These are phyloP conservation scores for Fabrea salina DNA, from an alignment of 169 alveolate species.

Conservation along the genomic window DNA sequence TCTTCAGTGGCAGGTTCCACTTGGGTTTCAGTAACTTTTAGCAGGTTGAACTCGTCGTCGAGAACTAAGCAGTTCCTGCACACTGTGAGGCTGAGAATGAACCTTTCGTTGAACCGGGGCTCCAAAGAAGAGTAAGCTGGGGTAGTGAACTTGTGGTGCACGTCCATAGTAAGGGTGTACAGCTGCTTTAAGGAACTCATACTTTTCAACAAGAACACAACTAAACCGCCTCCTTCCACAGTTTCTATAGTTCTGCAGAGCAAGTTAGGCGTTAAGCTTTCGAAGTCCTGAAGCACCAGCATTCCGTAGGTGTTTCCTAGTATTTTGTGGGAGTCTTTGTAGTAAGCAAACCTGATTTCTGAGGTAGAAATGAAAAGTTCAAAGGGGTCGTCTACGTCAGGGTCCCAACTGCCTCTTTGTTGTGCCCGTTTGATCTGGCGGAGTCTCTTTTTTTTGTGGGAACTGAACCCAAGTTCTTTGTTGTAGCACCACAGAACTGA, in stretches of 20 bases:
- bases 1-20: constrained; percentile 48
- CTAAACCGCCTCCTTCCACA: constrained; percentile 98
- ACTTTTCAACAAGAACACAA: constrained; percentile 79
- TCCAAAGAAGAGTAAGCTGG: constrained; percentile 81
- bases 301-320: constrained; percentile 97
- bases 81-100: constrained; percentile 74
- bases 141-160: constrained; percentile 91
- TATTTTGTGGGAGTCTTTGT: constrained; percentile 94
- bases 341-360: constrained; percentile 96
- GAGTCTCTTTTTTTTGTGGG: constrained; percentile 94
- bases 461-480: constrained; percentile 96
- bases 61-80: constrained; percentile 92
- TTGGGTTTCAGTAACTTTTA: constrained; percentile 88
- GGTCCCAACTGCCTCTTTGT: constrained; percentile 91
- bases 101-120: constrained; percentile 92
- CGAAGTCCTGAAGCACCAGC: constrained; percentile 97
- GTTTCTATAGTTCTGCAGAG: constrained; percentile 99
- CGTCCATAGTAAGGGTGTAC: constrained; percentile 94
- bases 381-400: constrained; percentile 95
- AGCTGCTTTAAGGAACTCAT: constrained; percentile 84
- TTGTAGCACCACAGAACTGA: constrained; percentile 98
- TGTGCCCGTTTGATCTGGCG: constrained; percentile 91
- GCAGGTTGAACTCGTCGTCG: constrained; percentile 98
- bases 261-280: constrained; percentile 99
- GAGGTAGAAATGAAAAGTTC: constrained; percentile 94